Evolutionary conservation across 1,139 yeast genomes (phyloP).

Genomic region (Diutina ranongensis): DNA sequence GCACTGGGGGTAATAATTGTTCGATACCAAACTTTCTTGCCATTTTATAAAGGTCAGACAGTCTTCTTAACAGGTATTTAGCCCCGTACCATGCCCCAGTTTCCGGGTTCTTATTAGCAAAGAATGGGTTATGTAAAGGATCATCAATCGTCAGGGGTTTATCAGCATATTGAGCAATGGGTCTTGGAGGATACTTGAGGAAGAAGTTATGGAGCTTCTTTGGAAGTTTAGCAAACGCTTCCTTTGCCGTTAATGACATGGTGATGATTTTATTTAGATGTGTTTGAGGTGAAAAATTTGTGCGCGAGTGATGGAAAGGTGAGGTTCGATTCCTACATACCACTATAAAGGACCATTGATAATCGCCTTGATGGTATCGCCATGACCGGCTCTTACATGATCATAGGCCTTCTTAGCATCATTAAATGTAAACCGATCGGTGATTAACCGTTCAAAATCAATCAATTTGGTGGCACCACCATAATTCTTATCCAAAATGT

Average conservation of each 20-base stretch:
- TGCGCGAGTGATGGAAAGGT: not conserved
- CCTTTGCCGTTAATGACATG: slow-evolving; percentile 19
- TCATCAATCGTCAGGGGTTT: slow-evolving; percentile 59
- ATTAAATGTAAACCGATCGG: slow-evolving; percentile 63
- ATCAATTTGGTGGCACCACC: slow-evolving; percentile 45
- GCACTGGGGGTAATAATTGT: slow-evolving; percentile 67
- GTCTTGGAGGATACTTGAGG: slow-evolving; percentile 75
- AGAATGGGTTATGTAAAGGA: slow-evolving; percentile 73
- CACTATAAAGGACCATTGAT: slow-evolving; percentile 36
- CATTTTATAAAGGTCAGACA: slow-evolving; percentile 73
- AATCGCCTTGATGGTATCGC: slow-evolving; percentile 33
- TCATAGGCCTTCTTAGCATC: slow-evolving; percentile 80
- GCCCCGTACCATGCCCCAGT: slow-evolving; percentile 73
- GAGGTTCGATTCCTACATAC: no score
- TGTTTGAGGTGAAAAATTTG: not conserved
- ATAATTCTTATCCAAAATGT: slow-evolving; percentile 48
- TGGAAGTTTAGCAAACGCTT: slow-evolving; percentile 55
- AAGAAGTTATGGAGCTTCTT: slow-evolving; percentile 63
- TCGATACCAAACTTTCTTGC: slow-evolving; percentile 75
- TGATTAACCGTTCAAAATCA: slow-evolving; percentile 48
- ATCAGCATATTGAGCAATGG: slow-evolving; percentile 53
- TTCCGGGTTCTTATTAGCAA: slow-evolving; percentile 75
- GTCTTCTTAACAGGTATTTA: slow-evolving; percentile 69
- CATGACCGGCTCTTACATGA: slow-evolving; percentile 35
- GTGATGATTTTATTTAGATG: not conserved